Percentiles rank a stretch among this genome's conserved stretches.
phyloP scores from a whole-genome alignment of 805 yeast species.

The Wickerhamiella musiphila region DNA sequence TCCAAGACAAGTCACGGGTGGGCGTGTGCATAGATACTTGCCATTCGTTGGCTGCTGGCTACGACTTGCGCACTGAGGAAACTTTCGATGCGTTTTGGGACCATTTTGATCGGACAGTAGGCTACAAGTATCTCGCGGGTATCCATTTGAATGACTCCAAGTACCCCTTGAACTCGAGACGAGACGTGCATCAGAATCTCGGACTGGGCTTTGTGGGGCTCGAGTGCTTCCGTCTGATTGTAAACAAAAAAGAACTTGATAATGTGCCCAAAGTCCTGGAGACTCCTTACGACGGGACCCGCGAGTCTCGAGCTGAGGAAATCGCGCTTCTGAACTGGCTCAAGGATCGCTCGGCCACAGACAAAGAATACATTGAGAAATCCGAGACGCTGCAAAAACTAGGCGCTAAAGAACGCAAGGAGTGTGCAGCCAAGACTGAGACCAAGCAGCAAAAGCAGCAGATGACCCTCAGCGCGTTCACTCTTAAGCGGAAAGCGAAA shows the following conservation, averaged over 20 bases:
- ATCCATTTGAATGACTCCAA: constrained; percentile 90
- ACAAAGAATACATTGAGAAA: constrained; percentile 36
- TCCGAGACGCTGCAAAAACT: constrained; percentile 30
- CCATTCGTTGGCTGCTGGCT: constrained; percentile 93
- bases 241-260: constrained; percentile 45
- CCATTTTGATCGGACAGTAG: constrained; percentile 56
- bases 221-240: constrained; percentile 63
- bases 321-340: constrained; percentile 68
- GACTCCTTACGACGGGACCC: constrained; percentile 42
- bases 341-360: constrained; percentile 36
- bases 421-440: constrained; percentile 47
- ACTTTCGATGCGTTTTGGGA: constrained; percentile 53
- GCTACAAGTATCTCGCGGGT: constrained; percentile 56
- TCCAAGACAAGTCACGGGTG: constrained; percentile 69
- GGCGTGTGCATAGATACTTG: constrained; percentile 96
- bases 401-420: constrained; percentile 58
- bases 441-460: constrained; percentile 28
- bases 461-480: not conserved
- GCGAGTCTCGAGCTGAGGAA: constrained; percentile 52
- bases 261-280: constrained; percentile 71
- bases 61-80: constrained; percentile 52
- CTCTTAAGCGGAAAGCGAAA: not conserved
- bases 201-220: constrained; percentile 84
- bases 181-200: constrained; percentile 78
- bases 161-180: constrained; percentile 76